These are phyloP conservation scores for Staphylotrichum longicolle DNA, from an alignment of 495 filamentous ascomycete species.

Conservation along the genomic window DNA sequence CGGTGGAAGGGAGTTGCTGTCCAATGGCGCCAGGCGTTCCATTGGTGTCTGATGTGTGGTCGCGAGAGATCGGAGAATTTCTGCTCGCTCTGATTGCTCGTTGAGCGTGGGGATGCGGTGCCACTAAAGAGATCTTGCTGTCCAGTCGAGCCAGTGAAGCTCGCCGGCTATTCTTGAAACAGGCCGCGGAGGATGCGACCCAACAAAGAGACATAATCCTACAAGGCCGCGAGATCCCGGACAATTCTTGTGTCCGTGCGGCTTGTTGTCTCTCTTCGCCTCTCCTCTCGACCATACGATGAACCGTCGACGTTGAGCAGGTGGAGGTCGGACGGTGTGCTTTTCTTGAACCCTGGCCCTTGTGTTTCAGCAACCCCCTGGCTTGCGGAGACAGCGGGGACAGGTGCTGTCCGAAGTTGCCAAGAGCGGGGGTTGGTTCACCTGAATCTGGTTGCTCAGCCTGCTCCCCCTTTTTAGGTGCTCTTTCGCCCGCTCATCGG, in stretches of 20 bases:
- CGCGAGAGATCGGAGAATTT: constrained; percentile 12
- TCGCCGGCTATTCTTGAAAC: no score
- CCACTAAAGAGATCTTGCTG: no score
- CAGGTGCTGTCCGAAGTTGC: not conserved
- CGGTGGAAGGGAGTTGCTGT: not conserved
- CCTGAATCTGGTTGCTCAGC: not conserved
- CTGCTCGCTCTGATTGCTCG: not conserved
- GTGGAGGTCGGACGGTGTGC: constrained; percentile 4
- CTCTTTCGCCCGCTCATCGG: not conserved
- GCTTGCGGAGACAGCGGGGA: constrained; percentile 2
- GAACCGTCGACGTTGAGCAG: not conserved
- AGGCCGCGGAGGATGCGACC: no score
- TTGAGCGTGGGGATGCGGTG: not conserved
- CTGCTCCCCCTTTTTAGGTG: not conserved
- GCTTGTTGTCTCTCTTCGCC: constrained; percentile 1
- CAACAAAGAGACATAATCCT: no score
- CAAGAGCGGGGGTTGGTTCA: constrained; percentile 10
- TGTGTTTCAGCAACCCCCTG: constrained; percentile 12
- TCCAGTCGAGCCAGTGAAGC: no score
- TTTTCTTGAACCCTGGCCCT: constrained; percentile 3
- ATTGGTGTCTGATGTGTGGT: not conserved
- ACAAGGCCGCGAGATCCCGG: no score
- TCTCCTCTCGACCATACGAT: not conserved
- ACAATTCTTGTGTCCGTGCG: not conserved
- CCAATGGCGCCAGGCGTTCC: not conserved